Base-by-base conservation (phyloP, 2,329 filamentous ascomycete species). In the Colletotrichum melonis region DNA sequence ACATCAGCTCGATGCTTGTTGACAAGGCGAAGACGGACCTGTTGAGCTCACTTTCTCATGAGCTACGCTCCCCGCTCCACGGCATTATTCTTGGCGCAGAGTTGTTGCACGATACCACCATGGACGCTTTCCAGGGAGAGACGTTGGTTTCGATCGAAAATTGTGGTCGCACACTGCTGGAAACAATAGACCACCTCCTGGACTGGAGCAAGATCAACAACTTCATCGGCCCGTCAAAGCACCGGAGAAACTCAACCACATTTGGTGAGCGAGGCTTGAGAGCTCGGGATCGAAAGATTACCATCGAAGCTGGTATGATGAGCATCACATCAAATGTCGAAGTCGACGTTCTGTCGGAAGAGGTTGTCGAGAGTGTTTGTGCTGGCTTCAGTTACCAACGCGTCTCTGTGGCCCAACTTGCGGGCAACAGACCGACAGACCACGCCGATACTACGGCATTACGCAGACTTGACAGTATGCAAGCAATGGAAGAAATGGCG, bases 51-150 rank as follows among this genome's bases (percentile, higher is more conserved):
- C 86, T 92, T 6, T 90, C 88, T 3, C 90, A 92, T 76, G 90
- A 92, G 77, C 80, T 92, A 16, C 84, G 90, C 5, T 90, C 88
- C 2, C 90, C 90, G 0, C 81, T 92, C 0, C 90, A 92, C 68
- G 90, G 90, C 2, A 87, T 92, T 38, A 80, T 92, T 0, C 86
- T 88, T 0, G 89, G 83, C 64, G 83, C 85, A 1, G 88, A 90
- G 74, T 79, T 91, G 4, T 76, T 92, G 0, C 83, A 85, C 4
- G 88, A 90, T n/a, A 89, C 88, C 0, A 73, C 80, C 0, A 80
- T 90, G 28, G 82, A 82, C 57, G 80, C 81, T 4, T 80, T 82
- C 9, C 86, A 88, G 74, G 78, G 80, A 11, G 82, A 84, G 26
- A 81, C 86, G 46, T 75, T 87, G 0, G 80, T 83, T 57, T 85